Evolutionary conservation across 1,139 yeast genomes (phyloP), one percentile per base, ranked within the genome.

Genomic region (Hyphopichia khmerensis): DNA sequence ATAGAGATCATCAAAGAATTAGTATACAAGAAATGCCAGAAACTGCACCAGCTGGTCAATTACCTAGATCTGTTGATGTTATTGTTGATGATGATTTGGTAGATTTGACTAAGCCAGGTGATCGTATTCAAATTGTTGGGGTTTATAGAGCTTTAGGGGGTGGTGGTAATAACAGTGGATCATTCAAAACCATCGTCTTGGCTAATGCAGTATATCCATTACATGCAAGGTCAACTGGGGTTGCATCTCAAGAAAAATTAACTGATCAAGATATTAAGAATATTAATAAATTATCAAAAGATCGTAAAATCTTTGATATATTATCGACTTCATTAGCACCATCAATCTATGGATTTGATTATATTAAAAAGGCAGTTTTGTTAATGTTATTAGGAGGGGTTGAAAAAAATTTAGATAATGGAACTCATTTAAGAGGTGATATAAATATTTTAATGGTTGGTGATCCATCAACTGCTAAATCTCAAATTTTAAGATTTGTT

Each of bases 11-110:
- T 60, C 99, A 93, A 66, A 87, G 90, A 36, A 78, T 93, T 31
- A 82, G 96, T 0, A 86, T 93, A 32, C 99, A 93, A 65, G 99
- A 93, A 69, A 88, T 95, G 93, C 99, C 99, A 1, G 99, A 93
- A 67, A 79, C 86, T 52, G 97, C 99, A 0, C 99, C 99, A 15
- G 96, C 98, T 1, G 99, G 99, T 46, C 99, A 93, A 65, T 74
- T 93, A 49, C 99, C 99, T 34, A 76, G 99, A 52, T 84, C 96
- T 2, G 80, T 93, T 33, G 99, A 93, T 59, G 87, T 93, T 32
- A 79, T 93, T 18, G 71, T 95, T 58, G 97, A 93, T 62, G 98
- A 91, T 57, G 99, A 93, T 61, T 74, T 93, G 51, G 99, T 93
- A 2, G 99, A 93, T 59, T 69, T 71, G 43, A 87, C 90, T 38